Evolutionary conservation across 2,329 filamentous ascomycete species (phyloP).

Genomic region (Phyllosticta citrichinensis): DNA sequence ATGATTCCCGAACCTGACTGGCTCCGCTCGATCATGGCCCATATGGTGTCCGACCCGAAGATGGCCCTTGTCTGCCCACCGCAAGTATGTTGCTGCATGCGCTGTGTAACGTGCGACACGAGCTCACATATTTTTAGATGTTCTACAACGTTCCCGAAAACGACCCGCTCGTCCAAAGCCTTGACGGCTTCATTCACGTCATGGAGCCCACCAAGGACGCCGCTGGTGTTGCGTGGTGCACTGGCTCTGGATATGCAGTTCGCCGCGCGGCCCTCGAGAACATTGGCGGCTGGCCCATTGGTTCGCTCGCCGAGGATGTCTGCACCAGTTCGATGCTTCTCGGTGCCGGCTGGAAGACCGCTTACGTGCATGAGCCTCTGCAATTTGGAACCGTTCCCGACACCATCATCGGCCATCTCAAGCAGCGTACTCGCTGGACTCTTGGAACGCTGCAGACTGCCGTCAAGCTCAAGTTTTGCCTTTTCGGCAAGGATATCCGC

Average conservation of each 20-base stretch:
- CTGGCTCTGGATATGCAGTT: slow-evolving; percentile 52
- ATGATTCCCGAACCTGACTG: slow-evolving; percentile 56
- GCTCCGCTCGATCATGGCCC: slow-evolving; percentile 50
- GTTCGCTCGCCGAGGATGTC: slow-evolving; percentile 51
- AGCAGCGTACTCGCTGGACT: slow-evolving; percentile 18
- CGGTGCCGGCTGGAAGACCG: slow-evolving; percentile 52
- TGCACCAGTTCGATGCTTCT: slow-evolving; percentile 50
- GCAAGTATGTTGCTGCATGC: neutral
- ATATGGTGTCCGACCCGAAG: slow-evolving; percentile 45
- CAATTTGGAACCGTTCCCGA: slow-evolving; percentile 18
- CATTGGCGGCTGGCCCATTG: slow-evolving; percentile 53
- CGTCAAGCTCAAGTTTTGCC: slow-evolving; percentile 15
- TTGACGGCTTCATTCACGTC: slow-evolving; percentile 50
- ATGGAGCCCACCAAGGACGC: slow-evolving; percentile 35
- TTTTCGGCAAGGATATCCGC: slow-evolving; percentile 10
- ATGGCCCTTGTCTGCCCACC: slow-evolving; percentile 51
- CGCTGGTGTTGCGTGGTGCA: slow-evolving; percentile 50
- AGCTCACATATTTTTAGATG: slow-evolving; percentile 22
- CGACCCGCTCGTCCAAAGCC: slow-evolving; percentile 49
- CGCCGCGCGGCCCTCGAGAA: slow-evolving; percentile 50
- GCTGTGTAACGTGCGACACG: slow-evolving; percentile 26
- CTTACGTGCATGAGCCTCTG: slow-evolving; percentile 20
- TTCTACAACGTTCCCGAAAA: slow-evolving; percentile 53
- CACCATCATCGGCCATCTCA: slow-evolving; percentile 14
- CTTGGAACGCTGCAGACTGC: slow-evolving; percentile 17